phyloP scores from a whole-genome alignment of 2,329 filamentous ascomycete genomes.

The Phialophora chinensis region DNA sequence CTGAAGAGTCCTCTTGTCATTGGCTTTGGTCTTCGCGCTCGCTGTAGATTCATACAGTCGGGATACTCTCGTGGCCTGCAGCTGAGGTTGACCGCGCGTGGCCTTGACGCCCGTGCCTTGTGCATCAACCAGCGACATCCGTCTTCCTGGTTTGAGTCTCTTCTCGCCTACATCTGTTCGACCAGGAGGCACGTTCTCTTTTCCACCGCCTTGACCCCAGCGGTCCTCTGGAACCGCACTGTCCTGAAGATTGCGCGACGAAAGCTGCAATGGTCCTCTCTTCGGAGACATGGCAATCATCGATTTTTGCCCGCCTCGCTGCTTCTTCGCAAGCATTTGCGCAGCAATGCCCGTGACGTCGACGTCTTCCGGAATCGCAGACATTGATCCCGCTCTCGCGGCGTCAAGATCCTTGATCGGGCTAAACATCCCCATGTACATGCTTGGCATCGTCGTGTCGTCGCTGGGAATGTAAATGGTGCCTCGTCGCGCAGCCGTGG shows the following conservation, averaged over 20 bases:
- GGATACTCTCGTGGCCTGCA: constrained; percentile 1
- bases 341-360: constrained; percentile 44
- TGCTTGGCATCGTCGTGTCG: constrained; percentile 50
- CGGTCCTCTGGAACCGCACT: constrained; percentile 52
- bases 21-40: constrained; percentile 7
- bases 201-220: constrained; percentile 62
- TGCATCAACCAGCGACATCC: neutral
- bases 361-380: constrained; percentile 19
- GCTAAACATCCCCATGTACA: constrained; percentile 53
- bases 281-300: constrained; percentile 3
- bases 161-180: constrained; percentile 8
- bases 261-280: constrained; percentile 57
- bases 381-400: neutral
- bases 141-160: neutral
- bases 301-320: neutral
- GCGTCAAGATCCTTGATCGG: constrained; percentile 45
- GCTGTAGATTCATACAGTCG: constrained; percentile 7
- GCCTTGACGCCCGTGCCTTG: neutral
- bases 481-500: constrained; percentile 43
- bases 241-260: constrained; percentile 49
- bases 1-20: constrained; percentile 1
- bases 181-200: constrained; percentile 67
- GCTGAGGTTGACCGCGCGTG: neutral
- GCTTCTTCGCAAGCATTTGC: constrained; percentile 44
- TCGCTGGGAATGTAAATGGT: constrained; percentile 53